Evolutionary conservation across 257 asterid genomes (phyloP).

Genomic region (Nemophila menziesii): DNA sequence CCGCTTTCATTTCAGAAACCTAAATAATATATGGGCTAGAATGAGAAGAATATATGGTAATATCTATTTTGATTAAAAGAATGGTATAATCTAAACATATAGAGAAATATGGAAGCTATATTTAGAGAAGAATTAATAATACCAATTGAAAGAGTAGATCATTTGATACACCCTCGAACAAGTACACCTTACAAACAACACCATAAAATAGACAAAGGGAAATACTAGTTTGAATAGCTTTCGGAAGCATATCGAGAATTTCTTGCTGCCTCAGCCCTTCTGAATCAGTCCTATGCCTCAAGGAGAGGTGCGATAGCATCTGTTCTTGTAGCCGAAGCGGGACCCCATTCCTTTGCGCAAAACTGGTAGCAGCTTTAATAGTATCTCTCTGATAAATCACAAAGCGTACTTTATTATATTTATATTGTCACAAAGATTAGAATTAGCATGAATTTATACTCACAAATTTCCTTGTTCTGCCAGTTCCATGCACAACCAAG

Average conservation of each 20-base stretch:
- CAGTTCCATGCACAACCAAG: conserved; percentile 71
- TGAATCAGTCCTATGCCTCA: conserved; percentile 66
- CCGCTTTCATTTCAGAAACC: conserved; percentile 76
- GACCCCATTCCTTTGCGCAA: conserved; percentile 58
- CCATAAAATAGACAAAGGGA: conserved; percentile 52
- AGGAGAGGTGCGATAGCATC: conserved; percentile 72
- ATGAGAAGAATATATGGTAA: neutral
- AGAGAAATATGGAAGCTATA: neutral
- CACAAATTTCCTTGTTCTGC: conserved; percentile 62
- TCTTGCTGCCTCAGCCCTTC: conserved; percentile 88
- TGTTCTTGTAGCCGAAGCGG: conserved; percentile 64
- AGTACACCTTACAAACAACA: conserved; percentile 55
- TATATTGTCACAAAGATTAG: neutral
- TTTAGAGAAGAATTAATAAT: too few relatives aligned
- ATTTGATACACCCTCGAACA: conserved; percentile 63
- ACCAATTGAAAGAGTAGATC: conserved; percentile 91
- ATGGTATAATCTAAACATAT: neutral
- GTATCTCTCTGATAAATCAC: conserved; percentile 46
- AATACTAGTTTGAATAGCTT: conserved; percentile 68
- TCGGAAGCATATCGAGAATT: conserved; percentile 65
- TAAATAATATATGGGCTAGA: conserved; percentile 7
- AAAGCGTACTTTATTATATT: neutral
- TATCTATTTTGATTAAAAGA: neutral
- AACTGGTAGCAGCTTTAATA: conserved; percentile 60
- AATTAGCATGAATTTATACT: conserved; percentile 13